Conservation (phyloP, 768 basidiomycete species). For the Mycena pura region DNA sequence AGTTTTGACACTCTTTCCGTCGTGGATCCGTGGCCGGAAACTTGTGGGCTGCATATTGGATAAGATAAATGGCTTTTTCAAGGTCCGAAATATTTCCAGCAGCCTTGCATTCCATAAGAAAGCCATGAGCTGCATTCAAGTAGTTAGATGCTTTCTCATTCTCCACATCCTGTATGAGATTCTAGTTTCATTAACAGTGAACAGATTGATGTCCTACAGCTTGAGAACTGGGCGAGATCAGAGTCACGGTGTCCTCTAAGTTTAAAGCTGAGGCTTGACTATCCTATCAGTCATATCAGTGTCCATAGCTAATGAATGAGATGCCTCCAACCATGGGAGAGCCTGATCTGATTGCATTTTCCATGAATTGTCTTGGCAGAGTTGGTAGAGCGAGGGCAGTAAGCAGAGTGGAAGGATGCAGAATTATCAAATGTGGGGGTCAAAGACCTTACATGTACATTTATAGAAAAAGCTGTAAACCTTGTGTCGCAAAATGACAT, state of each 20-base stretch:
- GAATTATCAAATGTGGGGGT: background rate
- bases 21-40: no score
- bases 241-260: background rate
- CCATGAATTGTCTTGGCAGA: background rate
- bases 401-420: background rate
- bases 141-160: background rate
- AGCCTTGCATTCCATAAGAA: background rate
- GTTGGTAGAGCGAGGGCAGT: background rate
- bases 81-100: background rate
- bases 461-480: background rate
- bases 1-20: no score
- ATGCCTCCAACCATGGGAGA: background rate
- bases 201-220: background rate
- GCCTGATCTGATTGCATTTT: background rate
- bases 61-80: no score
- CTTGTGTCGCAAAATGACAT: background rate
- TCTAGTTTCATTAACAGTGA: background rate
- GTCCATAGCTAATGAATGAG: background rate
- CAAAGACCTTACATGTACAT: no score
- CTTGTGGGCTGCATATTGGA: no score
- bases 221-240: background rate
- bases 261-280: background rate
- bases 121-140: background rate
- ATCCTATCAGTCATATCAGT: background rate
- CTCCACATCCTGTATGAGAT: background rate